Conservation (phyloP, 805 yeast genomes). For the Clavispora asparagi region DNA sequence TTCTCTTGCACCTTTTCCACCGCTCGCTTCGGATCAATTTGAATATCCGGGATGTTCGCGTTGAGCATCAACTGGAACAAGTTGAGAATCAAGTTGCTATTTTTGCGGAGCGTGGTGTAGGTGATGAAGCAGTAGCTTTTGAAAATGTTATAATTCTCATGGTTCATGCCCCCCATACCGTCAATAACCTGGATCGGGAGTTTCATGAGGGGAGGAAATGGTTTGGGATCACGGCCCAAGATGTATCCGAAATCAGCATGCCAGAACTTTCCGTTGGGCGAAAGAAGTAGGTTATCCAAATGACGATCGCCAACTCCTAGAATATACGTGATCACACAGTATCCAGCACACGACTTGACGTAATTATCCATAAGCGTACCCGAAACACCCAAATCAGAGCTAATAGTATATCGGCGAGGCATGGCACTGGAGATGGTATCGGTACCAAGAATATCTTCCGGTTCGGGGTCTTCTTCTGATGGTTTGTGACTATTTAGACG, state of each 20-base stretch:
- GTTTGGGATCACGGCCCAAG: constrained; percentile 95
- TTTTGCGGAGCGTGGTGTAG: constrained; percentile 82
- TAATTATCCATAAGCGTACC: constrained; percentile 84
- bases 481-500: constrained; percentile 45
- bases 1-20: constrained; percentile 90
- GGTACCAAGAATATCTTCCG: constrained; percentile 2
- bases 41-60: constrained; percentile 87
- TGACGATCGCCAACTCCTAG: constrained; percentile 98
- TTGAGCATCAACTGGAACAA: constrained; percentile 91
- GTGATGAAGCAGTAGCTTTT: constrained; percentile 93
- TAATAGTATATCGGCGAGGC: constrained; percentile 6
- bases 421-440: neutral
- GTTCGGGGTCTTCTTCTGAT: constrained; percentile 24
- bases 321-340: constrained; percentile 91
- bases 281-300: constrained; percentile 78
- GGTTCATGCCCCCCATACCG: constrained; percentile 93
- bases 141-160: constrained; percentile 80
- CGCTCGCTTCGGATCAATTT: constrained; percentile 78
- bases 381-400: constrained; percentile 44
- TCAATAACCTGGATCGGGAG: constrained; percentile 94
- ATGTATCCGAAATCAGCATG: constrained; percentile 98
- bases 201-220: constrained; percentile 98
- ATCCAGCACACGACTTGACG: constrained; percentile 94
- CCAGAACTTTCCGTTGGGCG: constrained; percentile 81
- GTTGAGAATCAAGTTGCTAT: constrained; percentile 83